phyloP scores from a whole-genome alignment of 495 filamentous ascomycete species.

The Penicillium robsamsonii region DNA sequence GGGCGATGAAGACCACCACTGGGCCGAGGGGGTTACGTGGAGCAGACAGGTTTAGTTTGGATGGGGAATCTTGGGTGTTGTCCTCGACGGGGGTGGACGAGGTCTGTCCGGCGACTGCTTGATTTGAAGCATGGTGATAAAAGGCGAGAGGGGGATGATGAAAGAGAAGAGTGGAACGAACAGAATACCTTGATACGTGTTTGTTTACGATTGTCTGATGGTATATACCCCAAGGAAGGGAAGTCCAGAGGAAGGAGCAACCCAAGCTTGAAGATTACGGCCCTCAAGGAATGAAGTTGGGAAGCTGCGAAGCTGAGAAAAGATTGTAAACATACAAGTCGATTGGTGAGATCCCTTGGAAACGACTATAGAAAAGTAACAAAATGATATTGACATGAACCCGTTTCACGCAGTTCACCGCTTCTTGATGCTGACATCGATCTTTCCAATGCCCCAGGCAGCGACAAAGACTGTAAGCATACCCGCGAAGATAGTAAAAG shows the following conservation, averaged over 20 bases:
- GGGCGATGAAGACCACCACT: constrained; percentile 6
- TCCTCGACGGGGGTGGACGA: background rate
- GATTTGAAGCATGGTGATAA: background rate
- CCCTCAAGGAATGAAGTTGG: background rate
- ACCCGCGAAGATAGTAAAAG: constrained; percentile 75
- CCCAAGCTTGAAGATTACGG: background rate
- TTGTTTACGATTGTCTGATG: constrained; percentile 1
- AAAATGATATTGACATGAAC: background rate
- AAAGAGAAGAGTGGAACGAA: background rate
- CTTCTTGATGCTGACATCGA: constrained; percentile 71
- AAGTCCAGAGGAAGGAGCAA: background rate
- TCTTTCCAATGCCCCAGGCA: constrained; percentile 70
- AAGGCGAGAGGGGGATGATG: background rate
- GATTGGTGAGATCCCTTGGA: constrained; percentile 4
- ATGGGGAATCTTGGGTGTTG: background rate
- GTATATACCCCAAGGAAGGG: background rate
- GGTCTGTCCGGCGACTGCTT: background rate
- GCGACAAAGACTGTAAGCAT: constrained; percentile 70
- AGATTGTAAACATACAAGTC: constrained; percentile 8
- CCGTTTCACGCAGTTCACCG: constrained; percentile 27
- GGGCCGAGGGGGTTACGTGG: background rate
- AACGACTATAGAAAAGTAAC: constrained; percentile 6
- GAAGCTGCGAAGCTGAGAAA: background rate
- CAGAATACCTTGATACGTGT: background rate
- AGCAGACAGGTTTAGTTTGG: background rate